Evolutionary conservation across 768 basidiomycete genomes (phyloP).

Genomic region (Sporobolomyces phaffii): DNA sequence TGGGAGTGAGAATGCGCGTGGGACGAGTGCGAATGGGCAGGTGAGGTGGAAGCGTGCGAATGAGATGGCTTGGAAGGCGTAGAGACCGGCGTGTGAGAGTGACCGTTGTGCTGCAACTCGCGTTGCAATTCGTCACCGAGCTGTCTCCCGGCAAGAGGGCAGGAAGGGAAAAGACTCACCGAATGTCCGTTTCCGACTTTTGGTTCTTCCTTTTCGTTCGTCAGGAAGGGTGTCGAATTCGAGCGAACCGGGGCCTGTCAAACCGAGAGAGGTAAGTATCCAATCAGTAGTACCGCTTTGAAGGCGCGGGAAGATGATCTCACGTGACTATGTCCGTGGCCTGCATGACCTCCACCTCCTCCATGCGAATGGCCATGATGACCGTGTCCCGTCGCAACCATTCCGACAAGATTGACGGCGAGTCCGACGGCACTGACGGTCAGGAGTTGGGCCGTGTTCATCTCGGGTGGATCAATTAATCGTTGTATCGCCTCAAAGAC

Average conservation of each 20-base stretch:
- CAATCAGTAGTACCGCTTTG: no score
- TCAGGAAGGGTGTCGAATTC: slow-evolving; percentile 30
- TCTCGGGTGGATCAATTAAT: slow-evolving; percentile 74
- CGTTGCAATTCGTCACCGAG: no score
- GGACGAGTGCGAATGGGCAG: slow-evolving; percentile 3
- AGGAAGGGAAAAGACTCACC: slow-evolving; percentile 2
- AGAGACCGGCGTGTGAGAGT: slow-evolving; percentile 4
- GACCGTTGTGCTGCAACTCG: slow-evolving; percentile 14
- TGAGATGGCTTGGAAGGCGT: slow-evolving; percentile 16
- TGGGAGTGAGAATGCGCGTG: neutral
- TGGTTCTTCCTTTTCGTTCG: slow-evolving; percentile 12
- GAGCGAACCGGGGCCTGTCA: slow-evolving; percentile 4
- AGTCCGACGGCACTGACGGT: slow-evolving; percentile 83
- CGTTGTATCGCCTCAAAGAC: slow-evolving; percentile 96
- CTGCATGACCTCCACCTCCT: slow-evolving; percentile 28
- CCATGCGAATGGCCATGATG: slow-evolving; percentile 44
- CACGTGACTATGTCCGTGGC: slow-evolving; percentile 27
- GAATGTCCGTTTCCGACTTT: slow-evolving; percentile 19
- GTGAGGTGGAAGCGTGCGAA: slow-evolving; percentile 37
- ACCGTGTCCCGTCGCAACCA: slow-evolving; percentile 83
- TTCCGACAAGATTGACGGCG: slow-evolving; percentile 91
- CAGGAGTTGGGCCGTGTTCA: slow-evolving; percentile 89
- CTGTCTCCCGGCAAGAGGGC: no score
- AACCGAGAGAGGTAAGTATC: neutral
- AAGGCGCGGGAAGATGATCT: neutral